Evolutionary conservation across 1,284 basidiomycete genomes (phyloP).

Genomic region (Macrocybe sp.): DNA sequence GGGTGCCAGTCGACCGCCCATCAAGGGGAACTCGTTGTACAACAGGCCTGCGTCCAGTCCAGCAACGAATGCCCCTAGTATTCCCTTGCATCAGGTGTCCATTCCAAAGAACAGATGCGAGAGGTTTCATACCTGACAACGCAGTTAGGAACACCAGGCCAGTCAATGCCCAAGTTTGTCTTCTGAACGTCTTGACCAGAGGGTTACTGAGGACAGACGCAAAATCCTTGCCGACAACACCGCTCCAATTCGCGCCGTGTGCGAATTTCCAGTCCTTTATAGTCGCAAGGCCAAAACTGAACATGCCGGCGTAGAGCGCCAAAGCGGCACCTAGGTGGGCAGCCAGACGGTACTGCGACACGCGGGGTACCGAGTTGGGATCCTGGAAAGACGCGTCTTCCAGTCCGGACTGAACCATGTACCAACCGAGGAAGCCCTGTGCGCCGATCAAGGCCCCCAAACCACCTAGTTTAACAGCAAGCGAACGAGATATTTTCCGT

Average conservation of each 20-base stretch:
- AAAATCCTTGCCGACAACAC: conserved; percentile 18
- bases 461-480: conserved; percentile 62
- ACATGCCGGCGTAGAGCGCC: conserved; percentile 88
- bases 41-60: conserved; percentile 94
- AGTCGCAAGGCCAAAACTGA: conserved; percentile 76
- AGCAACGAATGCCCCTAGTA: conserved; percentile 90
- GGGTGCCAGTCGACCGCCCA: conserved; percentile 88
- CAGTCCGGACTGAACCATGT: conserved; percentile 98
- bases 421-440: conserved; percentile 95
- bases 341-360: conserved; percentile 95
- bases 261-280: conserved; percentile 81
- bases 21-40: conserved; percentile 97
- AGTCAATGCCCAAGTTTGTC: conserved; percentile 57
- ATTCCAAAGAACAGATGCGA: conserved; percentile 1
- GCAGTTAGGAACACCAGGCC: conserved; percentile 88
- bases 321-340: conserved; percentile 92
- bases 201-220: conserved; percentile 50
- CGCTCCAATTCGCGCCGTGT: conserved; percentile 44
- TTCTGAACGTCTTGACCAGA: conserved; percentile 53
- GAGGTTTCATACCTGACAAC: conserved; percentile 60
- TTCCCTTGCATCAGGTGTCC: background rate
- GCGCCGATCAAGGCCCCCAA: conserved; percentile 82
- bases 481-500: conserved; percentile 58
- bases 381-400: conserved; percentile 73
- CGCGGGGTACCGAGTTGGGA: conserved; percentile 85